These are phyloP conservation scores for Yamadazyma dushanensis DNA, from an alignment of 1,139 yeast species.

Conservation along the genomic window DNA sequence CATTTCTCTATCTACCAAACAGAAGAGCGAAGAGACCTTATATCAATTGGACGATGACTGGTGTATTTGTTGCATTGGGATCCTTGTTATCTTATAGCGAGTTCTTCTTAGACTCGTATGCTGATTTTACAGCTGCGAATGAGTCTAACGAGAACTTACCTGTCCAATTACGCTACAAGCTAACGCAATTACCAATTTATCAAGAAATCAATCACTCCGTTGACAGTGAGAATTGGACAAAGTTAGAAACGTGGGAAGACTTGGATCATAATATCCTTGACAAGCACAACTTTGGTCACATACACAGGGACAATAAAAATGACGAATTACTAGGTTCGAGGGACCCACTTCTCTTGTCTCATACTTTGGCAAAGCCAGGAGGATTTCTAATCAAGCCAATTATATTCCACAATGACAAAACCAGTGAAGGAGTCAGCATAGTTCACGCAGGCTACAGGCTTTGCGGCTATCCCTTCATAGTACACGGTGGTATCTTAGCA, in stretches of 20 bases:
- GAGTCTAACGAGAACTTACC: conserved; percentile 23
- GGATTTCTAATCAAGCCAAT: conserved; percentile 76
- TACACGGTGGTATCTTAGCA: conserved; percentile 90
- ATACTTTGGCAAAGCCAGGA: conserved; percentile 59
- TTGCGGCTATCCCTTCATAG: conserved; percentile 84
- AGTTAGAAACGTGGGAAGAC: conserved; percentile 61
- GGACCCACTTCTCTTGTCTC: conserved; percentile 24
- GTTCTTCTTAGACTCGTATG: conserved; percentile 33
- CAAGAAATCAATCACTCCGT: conserved; percentile 41
- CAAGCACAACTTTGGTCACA: conserved; percentile 24
- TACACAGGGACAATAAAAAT: conserved; percentile 10
- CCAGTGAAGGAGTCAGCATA: conserved; percentile 63
- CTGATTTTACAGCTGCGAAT: conserved; percentile 28
- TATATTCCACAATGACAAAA: conserved; percentile 58
- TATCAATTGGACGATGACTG: conserved; percentile 34
- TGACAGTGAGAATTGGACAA: conserved; percentile 42
- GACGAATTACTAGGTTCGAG: not conserved
- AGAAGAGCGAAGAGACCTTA: conserved; percentile 23
- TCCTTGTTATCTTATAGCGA: conserved; percentile 36
- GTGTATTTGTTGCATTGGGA: conserved; percentile 29
- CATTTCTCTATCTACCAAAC: conserved; percentile 32
- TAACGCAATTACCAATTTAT: conserved; percentile 55
- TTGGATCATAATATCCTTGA: conserved; percentile 47
- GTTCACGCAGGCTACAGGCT: conserved; percentile 77
- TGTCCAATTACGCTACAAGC: conserved; percentile 42